Conservation (phyloP, 345 rosid genomes). For the Citrus hindsii region DNA sequence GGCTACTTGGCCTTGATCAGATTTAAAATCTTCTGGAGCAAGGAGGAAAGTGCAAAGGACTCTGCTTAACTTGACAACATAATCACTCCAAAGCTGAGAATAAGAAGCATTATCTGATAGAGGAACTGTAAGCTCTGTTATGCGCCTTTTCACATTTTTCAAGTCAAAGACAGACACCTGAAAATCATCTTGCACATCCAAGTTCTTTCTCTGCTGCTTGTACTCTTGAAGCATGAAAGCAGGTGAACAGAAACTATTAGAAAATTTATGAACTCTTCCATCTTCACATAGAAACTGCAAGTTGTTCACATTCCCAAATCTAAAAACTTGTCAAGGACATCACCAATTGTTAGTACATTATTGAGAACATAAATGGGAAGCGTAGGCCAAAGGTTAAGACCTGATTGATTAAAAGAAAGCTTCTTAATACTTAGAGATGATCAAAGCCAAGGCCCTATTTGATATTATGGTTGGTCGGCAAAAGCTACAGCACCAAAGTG, state of each 20-base stretch:
- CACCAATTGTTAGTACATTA: constrained; percentile 13
- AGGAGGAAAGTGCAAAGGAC: constrained; percentile 58
- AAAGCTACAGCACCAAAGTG: too few relatives aligned
- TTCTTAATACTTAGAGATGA: not conserved
- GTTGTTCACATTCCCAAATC: constrained; percentile 65
- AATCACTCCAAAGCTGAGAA: constrained; percentile 48
- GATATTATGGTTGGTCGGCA: too few relatives aligned
- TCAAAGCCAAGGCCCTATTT: not conserved
- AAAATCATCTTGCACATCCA: constrained; percentile 23
- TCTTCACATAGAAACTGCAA: constrained; percentile 72
- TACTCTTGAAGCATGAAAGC: constrained; percentile 60
- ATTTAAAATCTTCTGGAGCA: constrained; percentile 40
- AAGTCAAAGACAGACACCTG: constrained; percentile 19
- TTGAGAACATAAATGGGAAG: not conserved
- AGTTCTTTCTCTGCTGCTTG: constrained; percentile 34
- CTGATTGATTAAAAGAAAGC: not conserved
- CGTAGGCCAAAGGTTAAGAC: not conserved
- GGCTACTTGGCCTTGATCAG: constrained; percentile 29
- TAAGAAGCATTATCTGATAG: constrained; percentile 30
- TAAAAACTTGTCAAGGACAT: constrained; percentile 48
- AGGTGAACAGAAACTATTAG: constrained; percentile 72
- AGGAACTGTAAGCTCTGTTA: constrained; percentile 26
- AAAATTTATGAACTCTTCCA: constrained; percentile 73
- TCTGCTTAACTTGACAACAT: constrained; percentile 45
- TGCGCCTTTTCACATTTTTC: constrained; percentile 9